Evolutionary conservation across 768 basidiomycete species (phyloP), one percentile per base, ranked within the genome.

Genomic region (Pisolithus microcarpus): DNA sequence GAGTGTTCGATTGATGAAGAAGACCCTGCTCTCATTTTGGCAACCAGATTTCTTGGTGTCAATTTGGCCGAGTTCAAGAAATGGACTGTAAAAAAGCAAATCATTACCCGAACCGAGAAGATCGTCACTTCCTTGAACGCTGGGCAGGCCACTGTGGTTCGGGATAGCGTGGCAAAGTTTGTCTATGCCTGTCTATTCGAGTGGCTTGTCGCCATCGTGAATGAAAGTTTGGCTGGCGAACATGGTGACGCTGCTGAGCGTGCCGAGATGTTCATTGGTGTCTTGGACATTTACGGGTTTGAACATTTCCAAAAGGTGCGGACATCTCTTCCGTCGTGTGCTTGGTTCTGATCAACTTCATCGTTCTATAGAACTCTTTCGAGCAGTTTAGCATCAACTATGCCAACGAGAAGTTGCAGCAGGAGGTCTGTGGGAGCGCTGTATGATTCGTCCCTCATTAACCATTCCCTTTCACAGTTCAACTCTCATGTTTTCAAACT

Each of bases 351-450:
- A 23, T 34, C n/a, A 31, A 16, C 38, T 19, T 7, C 28, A 16
- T 26, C 2, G n/a, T 16, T 49, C 47, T 38, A 38, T 56, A 88
- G 85, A 88, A 90, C 60, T 88, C 85, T 2, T 89, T 95, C 60
- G 92, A 99, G 70, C 96, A 99, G 72, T 99, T 99, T 71, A 97
- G 94, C 68, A 99, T 99, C 74, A 99, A 99, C 65, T 99, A 98
- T 65, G 96, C 96, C 21, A 99, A 99, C 62, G 96, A 94, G 67
- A 93, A 94, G 69, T 69, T 98, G 43, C 96, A 99, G 61, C 96
- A 98, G 69, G 94, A 97, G 83, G 92, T 90, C 58, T 44, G 75
- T 53, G 3, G 24, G 18, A 36, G 24, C n/a, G 19, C 42, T 19
- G 34, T 48, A 8, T 9, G 43, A 38, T 5, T 43, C 46, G 39